Base-by-base conservation (phyloP, 202 grass and related monocot genomes). In the Elaeis oleifera region DNA sequence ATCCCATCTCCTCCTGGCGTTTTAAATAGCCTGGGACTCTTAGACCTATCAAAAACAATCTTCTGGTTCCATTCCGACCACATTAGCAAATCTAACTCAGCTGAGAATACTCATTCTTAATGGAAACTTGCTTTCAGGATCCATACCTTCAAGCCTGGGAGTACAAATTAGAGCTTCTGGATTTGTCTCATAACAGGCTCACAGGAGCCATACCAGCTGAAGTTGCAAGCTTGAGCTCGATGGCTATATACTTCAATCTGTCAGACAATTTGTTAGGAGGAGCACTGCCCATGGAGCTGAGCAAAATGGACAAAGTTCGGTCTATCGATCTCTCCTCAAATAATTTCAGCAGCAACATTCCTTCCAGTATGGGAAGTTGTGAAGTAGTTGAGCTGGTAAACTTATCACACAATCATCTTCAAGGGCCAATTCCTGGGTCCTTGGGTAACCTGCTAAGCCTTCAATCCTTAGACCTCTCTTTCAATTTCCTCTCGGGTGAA, bases 281-380 rank as follows among this genome's bases (percentile, higher is more conserved):
- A 0, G 1, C 57, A 15, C 71, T 90, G 3, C 87, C 82, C 2
- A 4, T 77, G 17, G 76, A 71, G 69, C 82, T 90, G 6, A 74
- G 82, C 69, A 85, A 85, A 53, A 85, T 90, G 82, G 79, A 82
- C 60, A 90, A 85, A 73, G 66, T 85, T 49, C 31, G 75, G 3
- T 79, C 56, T n/a, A 61, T 90, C 2, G 87, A 90, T 64, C 48
- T 90, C 53, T 85, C 82, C 1, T 65, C 5, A 20, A 90, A 90
- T 58, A 16, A 18, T 65, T 66, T 90, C 32, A 19, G 61, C 9
- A 76, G 87, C 18, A 0, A 11, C 6, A 80, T 90, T 71, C 79
- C 87, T 59, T 49, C 68, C 19, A 74, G 79, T 51, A 60, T 85
- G 49, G 79, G 82, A 6, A 62, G 76, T 58, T 90, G 79, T 54